Conservation (phyloP, 257 asterid species). For the Solanum ossicruentum region DNA sequence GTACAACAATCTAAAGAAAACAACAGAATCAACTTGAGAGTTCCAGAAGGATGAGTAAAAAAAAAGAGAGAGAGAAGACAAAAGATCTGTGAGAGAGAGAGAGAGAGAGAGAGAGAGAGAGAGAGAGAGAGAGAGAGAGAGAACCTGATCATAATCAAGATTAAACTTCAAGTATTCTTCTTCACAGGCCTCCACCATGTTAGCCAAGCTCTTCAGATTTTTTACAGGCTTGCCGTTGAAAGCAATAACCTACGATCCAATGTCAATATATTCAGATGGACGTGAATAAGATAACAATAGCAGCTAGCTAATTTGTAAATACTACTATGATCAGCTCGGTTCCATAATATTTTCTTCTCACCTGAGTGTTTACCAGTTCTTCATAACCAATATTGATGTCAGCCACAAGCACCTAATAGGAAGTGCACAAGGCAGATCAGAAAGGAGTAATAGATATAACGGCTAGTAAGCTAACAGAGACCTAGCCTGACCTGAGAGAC, state of each 20-base stretch:
- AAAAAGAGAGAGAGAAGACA: no score
- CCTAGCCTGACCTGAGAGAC: slow-evolving; percentile 12
- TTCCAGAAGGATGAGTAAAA: not conserved
- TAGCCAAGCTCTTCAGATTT: slow-evolving; percentile 14
- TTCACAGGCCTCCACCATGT: slow-evolving; percentile 14
- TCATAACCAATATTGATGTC: slow-evolving; percentile 18
- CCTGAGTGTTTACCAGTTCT: slow-evolving; percentile 17
- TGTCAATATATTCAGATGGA: not conserved
- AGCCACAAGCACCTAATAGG: slow-evolving; percentile 11
- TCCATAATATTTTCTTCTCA: not conserved
- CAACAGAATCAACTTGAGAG: not conserved
- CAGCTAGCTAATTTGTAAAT: not conserved
- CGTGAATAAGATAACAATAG: not conserved
- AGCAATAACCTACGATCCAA: slow-evolving; percentile 10
- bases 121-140: not conserved
- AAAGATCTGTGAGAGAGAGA: not conserved
- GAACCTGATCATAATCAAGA: slow-evolving; percentile 11
- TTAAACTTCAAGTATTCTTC: slow-evolving; percentile 12
- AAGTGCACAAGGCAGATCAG: not conserved
- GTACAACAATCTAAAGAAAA: slow-evolving; percentile 10
- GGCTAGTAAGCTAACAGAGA: not conserved
- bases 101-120: not conserved
- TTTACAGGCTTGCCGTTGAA: slow-evolving; percentile 10
- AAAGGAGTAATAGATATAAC: not conserved
- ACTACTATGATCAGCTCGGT: not conserved